These are phyloP conservation scores for Pyrenophora graminea DNA, from an alignment of 2,329 filamentous ascomycete species.

Conservation along the genomic window DNA sequence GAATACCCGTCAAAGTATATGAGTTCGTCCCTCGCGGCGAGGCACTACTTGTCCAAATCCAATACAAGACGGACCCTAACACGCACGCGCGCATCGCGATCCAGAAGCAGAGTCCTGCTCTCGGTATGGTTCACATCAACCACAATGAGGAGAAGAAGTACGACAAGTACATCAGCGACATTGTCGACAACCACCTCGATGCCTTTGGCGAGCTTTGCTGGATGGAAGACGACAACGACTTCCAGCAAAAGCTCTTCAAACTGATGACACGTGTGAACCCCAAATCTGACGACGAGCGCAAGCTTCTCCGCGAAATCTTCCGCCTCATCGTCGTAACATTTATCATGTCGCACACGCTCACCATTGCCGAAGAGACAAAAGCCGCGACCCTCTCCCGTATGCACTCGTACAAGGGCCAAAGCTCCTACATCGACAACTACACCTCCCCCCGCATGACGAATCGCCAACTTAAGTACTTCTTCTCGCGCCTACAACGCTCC, in stretches of 20 bases:
- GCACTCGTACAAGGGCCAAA: constrained; percentile 40
- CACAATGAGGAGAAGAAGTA: constrained; percentile 51
- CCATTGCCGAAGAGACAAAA: constrained; percentile 49
- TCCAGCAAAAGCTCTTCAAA: constrained; percentile 49
- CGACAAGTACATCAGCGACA: constrained; percentile 51
- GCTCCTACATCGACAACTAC: constrained; percentile 35
- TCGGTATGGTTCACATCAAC: constrained; percentile 53
- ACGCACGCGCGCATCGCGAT: constrained; percentile 39
- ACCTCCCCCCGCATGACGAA: constrained; percentile 54
- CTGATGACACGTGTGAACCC: constrained; percentile 48
- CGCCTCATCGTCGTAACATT: constrained; percentile 54
- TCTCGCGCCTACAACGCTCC: constrained; percentile 48
- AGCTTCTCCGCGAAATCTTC: constrained; percentile 50
- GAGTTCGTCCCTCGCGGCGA: constrained; percentile 51
- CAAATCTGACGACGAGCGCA: constrained; percentile 48
- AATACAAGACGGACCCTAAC: constrained; percentile 47
- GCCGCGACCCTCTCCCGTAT: constrained; percentile 45
- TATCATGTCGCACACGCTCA: constrained; percentile 55
- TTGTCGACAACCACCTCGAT: constrained; percentile 48
- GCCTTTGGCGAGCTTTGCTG: constrained; percentile 51
- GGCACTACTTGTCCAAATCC: constrained; percentile 48
- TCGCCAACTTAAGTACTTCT: constrained; percentile 57
- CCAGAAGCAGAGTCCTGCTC: constrained; percentile 50
- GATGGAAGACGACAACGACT: constrained; percentile 52
- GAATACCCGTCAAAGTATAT: constrained; percentile 51